Base-by-base conservation (phyloP, 2,329 filamentous ascomycete species). In the Phialemoniopsis sp. region DNA sequence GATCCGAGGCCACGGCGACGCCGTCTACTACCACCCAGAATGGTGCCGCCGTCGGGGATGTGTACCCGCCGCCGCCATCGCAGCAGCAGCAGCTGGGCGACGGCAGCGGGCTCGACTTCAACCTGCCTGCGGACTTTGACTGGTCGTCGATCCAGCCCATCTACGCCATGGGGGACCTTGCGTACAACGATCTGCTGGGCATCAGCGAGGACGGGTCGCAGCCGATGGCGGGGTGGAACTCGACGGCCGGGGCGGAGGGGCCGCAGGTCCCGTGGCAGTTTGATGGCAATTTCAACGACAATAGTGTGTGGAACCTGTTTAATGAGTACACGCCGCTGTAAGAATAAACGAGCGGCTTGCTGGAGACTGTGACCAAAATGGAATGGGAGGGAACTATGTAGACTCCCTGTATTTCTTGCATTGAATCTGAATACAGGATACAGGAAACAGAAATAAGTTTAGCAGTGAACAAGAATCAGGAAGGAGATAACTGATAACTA, bases 271-370 rank as follows among this genome's bases (percentile, higher is more conserved):
- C 57, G 19, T 73, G 69, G 69, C 66, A 72, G 43, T 79, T 79
- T 57, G 73, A 69, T 17, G 75, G 75, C 2, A 72, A 69, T 41
- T 76, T 78, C 56, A 67, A 66, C 3, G 65, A 66, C 35, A 73
- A 77, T 47, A 78, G 72, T 33, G 66, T 79, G 40, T 78, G 75
- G 75, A 72, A 68, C 29, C 55, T 78, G 41, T 52, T 79, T 48
- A 79, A 79, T 49, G 70, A 67, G 46, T 68, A 68, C 46, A 62
- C 63, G 29, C 60, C 57, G 35, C 30, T 34, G 10, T 41, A 17
- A 35, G 9, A n/a, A 28, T 13, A 35, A 21, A 35, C 19, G 17
- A 18, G 13, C 18, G 9, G 34, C 14, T 15, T n/a, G n/a, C n/a
- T n/a, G n/a, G n/a, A n/a, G n/a, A n/a, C n/a, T n/a, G n/a, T n/a